phyloP scores from a whole-genome alignment of 768 basidiomycete species.

The Crepidotus variabilis region DNA sequence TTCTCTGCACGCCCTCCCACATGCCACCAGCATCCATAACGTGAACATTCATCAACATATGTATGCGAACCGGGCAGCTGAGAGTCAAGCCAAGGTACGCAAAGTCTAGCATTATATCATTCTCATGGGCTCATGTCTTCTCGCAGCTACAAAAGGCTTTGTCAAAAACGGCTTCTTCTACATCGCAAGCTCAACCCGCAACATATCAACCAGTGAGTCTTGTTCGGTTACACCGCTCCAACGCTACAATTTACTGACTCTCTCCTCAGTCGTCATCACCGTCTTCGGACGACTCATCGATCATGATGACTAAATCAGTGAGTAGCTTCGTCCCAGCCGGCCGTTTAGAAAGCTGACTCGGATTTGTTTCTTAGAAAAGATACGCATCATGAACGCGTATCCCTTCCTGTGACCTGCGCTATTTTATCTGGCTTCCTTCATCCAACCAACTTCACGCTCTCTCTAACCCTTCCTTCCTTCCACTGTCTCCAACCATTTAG shows the following conservation, averaged over 20 bases:
- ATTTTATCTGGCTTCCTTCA: constrained; percentile 1
- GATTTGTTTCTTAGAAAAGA: constrained; percentile 18
- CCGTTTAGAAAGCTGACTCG: neutral
- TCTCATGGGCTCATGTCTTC: constrained; percentile 7
- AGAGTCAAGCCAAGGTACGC: constrained; percentile 74
- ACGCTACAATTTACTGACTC: neutral
- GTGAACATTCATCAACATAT: constrained; percentile 66
- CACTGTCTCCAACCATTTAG: constrained; percentile 9
- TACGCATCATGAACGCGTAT: constrained; percentile 20
- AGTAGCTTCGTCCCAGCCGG: constrained; percentile 4
- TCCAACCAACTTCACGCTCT: neutral
- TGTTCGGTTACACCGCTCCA: neutral
- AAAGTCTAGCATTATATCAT: neutral
- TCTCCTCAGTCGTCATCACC: constrained; percentile 29
- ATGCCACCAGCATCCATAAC: constrained; percentile 66
- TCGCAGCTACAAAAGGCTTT: constrained; percentile 60
- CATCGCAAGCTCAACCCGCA: constrained; percentile 25
- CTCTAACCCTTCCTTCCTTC: constrained; percentile 1
- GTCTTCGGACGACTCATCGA: constrained; percentile 37
- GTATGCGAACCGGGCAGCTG: constrained; percentile 63
- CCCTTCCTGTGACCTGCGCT: neutral
- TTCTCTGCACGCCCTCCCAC: constrained; percentile 63
- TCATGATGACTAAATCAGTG: constrained; percentile 55
- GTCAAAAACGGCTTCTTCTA: constrained; percentile 44
- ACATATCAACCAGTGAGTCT: constrained; percentile 2